Evolutionary conservation across 106 monocot species (phyloP), one percentile per base, ranked within the genome.

Genomic region (Iris macrosiphon): DNA sequence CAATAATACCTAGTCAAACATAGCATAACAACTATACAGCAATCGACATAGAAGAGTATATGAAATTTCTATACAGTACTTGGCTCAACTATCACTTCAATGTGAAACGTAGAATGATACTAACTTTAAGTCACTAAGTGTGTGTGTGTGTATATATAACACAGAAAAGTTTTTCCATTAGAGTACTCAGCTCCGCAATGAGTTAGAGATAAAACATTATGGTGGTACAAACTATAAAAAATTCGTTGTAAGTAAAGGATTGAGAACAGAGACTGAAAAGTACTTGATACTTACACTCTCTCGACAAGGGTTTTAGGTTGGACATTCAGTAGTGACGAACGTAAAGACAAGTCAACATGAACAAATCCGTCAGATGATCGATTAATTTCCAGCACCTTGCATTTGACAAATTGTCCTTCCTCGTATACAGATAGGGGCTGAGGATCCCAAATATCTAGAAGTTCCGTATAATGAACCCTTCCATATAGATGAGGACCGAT

Each of bases 401-500:
- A 83, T 55, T 83, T 98, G 37, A 98, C 86, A 79, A 80, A 90
- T 32, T 83, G 79, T 0, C 86, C 83, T 65, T 98, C 89, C 2
- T 82, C 31, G 40, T 76, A 98, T 23, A 68, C 61, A 61, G 68
- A 72, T 31, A 83, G 48, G 16, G 90, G 96, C 40, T 83, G 39
- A 31, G 65, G 19, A 2, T 47, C 48, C 96, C 90, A 90, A 28
- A 46, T 52, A 70, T 90, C 86, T 17, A 52, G 30, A 40, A 96
- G 57, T 69, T 96, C 95, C 40, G 89, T 86, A 33, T 86, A 90
- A 67, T 96, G 85, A 70, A 72, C 86, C 51, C 70, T 89, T 62
- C 95, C 95, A 72, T 64, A 57, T 17, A 82, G 68, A 68, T 90
- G 95, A 49, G 89, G 95, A 7, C 95, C 89, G 55, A 96, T 85